Percentiles rank a stretch among this genome's conserved stretches.
phyloP scores from a whole-genome alignment of 352 stramenopile species.

The Blastocystis sp. region DNA sequence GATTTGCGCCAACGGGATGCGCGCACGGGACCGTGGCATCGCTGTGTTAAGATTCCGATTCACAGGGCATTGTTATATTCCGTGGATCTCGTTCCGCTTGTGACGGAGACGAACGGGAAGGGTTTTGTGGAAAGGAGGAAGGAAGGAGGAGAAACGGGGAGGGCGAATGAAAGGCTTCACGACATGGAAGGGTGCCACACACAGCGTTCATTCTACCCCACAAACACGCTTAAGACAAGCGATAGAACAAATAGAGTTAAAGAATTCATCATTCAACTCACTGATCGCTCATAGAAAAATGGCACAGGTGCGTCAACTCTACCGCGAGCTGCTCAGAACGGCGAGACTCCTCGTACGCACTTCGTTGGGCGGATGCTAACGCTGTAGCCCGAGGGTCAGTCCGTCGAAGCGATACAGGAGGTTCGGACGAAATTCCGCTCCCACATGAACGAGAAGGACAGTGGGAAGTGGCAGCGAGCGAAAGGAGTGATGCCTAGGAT shows the following conservation, averaged over 20 bases:
- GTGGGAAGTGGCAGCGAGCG: background rate
- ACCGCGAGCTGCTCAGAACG: slow-evolving; percentile 29
- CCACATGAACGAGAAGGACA: slow-evolving; percentile 54
- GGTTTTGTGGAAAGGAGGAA: too few species aligned
- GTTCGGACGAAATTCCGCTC: slow-evolving; percentile 68
- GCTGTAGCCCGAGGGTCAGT: slow-evolving; percentile 59
- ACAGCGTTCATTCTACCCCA: too few species aligned
- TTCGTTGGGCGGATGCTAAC: background rate
- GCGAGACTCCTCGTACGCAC: slow-evolving; percentile 47
- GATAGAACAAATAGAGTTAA: background rate
- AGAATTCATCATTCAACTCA: background rate
- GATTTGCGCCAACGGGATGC: background rate
- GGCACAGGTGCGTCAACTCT: slow-evolving; percentile 35
- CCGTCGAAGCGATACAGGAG: slow-evolving; percentile 27
- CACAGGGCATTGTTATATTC: slow-evolving; percentile 29
- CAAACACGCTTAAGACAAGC: background rate
- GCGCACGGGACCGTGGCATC: slow-evolving; percentile 25
- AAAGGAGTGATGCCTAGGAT: slow-evolving; percentile 9
- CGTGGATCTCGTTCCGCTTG: background rate
- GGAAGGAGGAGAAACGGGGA: too few species aligned
- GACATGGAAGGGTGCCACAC: too few species aligned
- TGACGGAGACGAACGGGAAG: background rate
- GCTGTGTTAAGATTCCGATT: slow-evolving; percentile 2
- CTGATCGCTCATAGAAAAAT: slow-evolving; percentile 32
- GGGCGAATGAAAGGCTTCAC: too few species aligned